phyloP scores from a whole-genome alignment of 2,329 filamentous ascomycete species.

The Torrubiellomyces zombiae region DNA sequence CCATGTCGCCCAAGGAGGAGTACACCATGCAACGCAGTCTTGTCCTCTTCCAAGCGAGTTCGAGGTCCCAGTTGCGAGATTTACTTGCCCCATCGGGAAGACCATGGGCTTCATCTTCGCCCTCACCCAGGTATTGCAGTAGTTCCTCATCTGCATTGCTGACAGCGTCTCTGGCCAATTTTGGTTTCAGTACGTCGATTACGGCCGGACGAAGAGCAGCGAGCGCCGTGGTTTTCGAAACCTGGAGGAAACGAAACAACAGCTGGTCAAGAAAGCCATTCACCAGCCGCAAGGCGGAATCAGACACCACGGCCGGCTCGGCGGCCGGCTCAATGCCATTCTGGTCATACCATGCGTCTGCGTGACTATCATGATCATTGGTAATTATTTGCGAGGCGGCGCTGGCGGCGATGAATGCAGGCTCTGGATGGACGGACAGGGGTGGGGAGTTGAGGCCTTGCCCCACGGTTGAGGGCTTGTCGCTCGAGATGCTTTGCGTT shows the following conservation, averaged over 20 bases:
- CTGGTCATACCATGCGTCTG: slow-evolving; percentile 52
- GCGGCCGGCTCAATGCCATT: slow-evolving; percentile 47
- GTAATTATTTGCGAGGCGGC: slow-evolving; percentile 86
- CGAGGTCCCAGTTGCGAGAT: slow-evolving; percentile 63
- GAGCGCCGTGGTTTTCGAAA: slow-evolving; percentile 63
- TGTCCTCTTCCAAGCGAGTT: slow-evolving; percentile 85
- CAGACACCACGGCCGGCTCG: slow-evolving; percentile 57
- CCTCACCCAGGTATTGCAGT: slow-evolving; percentile 68
- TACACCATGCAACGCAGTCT: slow-evolving; percentile 95
- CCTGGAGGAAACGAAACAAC: slow-evolving; percentile 74
- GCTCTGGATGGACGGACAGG: slow-evolving; percentile 51
- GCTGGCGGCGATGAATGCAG: slow-evolving; percentile 74
- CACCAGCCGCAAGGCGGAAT: slow-evolving; percentile 56
- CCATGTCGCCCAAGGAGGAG: slow-evolving; percentile 87
- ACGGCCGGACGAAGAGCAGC: slow-evolving; percentile 65
- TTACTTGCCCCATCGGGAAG: slow-evolving; percentile 32
- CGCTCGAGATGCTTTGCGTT: slow-evolving; percentile 53
- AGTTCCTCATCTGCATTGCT: slow-evolving; percentile 74
- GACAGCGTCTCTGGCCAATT: slow-evolving; percentile 72
- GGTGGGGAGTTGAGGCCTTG: slow-evolving; percentile 50
- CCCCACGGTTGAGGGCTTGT: slow-evolving; percentile 44
- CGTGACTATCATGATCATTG: slow-evolving; percentile 65
- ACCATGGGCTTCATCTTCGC: slow-evolving; percentile 55
- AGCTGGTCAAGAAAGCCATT: slow-evolving; percentile 91
- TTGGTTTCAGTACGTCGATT: slow-evolving; percentile 71